phyloP scores from a whole-genome alignment of 2,329 filamentous ascomycete genomes.

The Nothophoma quercina region DNA sequence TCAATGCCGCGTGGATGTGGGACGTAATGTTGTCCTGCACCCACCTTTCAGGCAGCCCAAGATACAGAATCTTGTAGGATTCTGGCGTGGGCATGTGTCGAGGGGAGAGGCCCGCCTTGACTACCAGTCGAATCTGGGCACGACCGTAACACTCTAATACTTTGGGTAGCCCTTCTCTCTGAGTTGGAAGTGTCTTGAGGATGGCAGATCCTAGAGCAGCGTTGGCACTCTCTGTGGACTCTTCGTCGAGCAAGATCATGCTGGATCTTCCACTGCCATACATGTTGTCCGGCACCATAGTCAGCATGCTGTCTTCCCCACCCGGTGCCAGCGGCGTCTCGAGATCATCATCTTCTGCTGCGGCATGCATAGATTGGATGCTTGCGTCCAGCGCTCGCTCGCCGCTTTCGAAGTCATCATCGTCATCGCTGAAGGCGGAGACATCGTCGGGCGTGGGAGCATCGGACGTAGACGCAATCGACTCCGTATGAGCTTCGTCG shows the following conservation, averaged over 20 bases:
- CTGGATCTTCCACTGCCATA: constrained; percentile 29
- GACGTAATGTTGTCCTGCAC: constrained; percentile 38
- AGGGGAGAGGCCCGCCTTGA: constrained; percentile 39
- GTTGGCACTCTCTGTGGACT: constrained; percentile 17
- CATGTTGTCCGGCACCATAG: constrained; percentile 36
- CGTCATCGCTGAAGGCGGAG: constrained; percentile 42
- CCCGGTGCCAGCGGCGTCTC: constrained; percentile 25
- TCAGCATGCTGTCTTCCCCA: constrained; percentile 40
- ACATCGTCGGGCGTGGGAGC: constrained; percentile 44
- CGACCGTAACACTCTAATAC: constrained; percentile 38
- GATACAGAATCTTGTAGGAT: constrained; percentile 44
- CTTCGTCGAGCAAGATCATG: constrained; percentile 38
- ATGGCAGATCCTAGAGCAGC: constrained; percentile 29
- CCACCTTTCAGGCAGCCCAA: constrained; percentile 43
- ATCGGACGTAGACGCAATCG: constrained; percentile 45
- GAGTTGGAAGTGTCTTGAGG: constrained; percentile 34
- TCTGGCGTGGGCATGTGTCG: constrained; percentile 33
- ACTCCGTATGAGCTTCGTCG: constrained; percentile 49
- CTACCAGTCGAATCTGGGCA: constrained; percentile 37
- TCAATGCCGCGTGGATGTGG: constrained; percentile 43
- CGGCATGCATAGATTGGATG: constrained; percentile 31
- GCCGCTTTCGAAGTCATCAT: constrained; percentile 40
- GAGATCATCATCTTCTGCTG: constrained; percentile 22
- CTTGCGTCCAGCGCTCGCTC: constrained; percentile 26
- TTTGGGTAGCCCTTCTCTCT: constrained; percentile 29